Conservation (phyloP, 345 rosid genomes). For the Hibiscus tridactylites region DNA sequence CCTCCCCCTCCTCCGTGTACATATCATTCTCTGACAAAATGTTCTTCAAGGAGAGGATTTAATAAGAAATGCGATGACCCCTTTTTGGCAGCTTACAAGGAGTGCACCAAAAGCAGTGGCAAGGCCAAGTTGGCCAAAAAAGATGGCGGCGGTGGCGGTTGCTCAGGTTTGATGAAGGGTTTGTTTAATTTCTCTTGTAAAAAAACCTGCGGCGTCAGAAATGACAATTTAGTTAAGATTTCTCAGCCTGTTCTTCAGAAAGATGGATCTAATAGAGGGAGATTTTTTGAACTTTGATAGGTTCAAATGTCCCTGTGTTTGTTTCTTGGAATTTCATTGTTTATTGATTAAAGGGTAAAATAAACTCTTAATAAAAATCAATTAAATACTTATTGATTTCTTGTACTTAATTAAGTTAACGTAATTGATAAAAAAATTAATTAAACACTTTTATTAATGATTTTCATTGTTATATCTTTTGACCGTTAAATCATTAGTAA, state of each 20-base stretch:
- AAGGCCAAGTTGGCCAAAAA: slow-evolving; percentile 11
- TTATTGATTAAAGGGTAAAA: no score
- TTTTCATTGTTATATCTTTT: no score
- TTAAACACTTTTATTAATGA: no score
- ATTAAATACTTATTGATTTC: no score
- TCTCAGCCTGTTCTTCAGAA: slow-evolving; percentile 21
- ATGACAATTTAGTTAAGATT: slow-evolving; percentile 28
- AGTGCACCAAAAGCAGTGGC: slow-evolving; percentile 28
- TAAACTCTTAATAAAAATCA: no score
- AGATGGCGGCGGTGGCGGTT: not conserved
- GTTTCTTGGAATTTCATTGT: not conserved
- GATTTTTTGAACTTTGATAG: no score
- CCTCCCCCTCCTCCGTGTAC: slow-evolving; percentile 40
- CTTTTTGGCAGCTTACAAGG: slow-evolving; percentile 37
- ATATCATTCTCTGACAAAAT: slow-evolving; percentile 23
- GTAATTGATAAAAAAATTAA: no score
- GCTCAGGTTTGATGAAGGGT: slow-evolving; percentile 12
- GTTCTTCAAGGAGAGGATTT: slow-evolving; percentile 25
- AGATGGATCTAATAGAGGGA: not conserved
- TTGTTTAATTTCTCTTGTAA: slow-evolving; percentile 32
- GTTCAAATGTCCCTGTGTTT: not conserved
- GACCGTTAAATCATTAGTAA: no score
- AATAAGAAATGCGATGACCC: slow-evolving; percentile 31
- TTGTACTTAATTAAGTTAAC: no score
- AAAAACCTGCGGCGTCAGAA: slow-evolving; percentile 28